Evolutionary conservation across 2,329 filamentous ascomycete genomes (phyloP).

Genomic region (Xylogone sp.): DNA sequence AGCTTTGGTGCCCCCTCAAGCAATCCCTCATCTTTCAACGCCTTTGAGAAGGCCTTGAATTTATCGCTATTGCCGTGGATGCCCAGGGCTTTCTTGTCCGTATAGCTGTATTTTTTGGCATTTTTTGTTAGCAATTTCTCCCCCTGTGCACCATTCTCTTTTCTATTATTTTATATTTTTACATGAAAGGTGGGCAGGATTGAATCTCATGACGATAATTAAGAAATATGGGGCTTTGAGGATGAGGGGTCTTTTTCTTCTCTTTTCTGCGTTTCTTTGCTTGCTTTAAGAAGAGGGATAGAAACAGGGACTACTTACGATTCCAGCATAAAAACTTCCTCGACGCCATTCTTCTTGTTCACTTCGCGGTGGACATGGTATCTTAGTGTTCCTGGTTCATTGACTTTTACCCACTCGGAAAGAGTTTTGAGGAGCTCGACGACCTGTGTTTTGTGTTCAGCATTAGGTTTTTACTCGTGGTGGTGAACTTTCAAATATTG

Average conservation of each 20-base stretch:
- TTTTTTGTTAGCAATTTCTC: constrained; percentile 8
- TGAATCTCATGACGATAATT: neutral
- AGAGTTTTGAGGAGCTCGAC: constrained; percentile 20
- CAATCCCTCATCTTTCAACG: constrained; percentile 19
- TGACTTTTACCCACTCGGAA: constrained; percentile 16
- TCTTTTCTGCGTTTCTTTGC: too few species aligned
- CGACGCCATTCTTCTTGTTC: constrained; percentile 20
- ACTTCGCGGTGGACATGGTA: constrained; percentile 20
- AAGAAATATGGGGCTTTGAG: neutral
- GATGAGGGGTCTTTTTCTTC: too few species aligned
- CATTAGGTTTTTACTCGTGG: too few species aligned
- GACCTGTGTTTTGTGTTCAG: constrained; percentile 11
- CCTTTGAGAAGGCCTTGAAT: constrained; percentile 18
- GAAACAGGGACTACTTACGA: constrained; percentile 13
- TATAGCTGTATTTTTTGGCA: constrained; percentile 16
- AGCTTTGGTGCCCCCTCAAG: constrained; percentile 16
- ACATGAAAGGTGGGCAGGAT: too few species aligned
- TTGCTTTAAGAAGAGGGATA: too few species aligned
- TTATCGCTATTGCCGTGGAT: constrained; percentile 17
- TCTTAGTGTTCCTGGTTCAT: constrained; percentile 22
- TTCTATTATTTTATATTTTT: too few species aligned
- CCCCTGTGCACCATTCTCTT: too few species aligned
- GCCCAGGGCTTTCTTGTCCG: constrained; percentile 21
- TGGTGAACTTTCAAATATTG: too few species aligned
- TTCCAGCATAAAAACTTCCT: constrained; percentile 26